Conservation (phyloP, 805 yeast genomes). For the Candida boleticola region DNA sequence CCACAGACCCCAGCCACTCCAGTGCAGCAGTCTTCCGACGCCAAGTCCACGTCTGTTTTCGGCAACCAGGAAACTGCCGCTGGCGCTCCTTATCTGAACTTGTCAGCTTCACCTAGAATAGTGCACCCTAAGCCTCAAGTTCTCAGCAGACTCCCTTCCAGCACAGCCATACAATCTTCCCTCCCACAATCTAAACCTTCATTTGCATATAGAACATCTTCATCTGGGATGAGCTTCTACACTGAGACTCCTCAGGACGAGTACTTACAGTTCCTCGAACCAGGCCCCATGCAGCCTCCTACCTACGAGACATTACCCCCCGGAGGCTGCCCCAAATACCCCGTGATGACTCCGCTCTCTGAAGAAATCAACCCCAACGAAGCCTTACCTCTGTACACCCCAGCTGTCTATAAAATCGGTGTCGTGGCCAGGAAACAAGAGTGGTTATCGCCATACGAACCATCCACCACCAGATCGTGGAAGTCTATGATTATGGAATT, state of each 20-base stretch:
- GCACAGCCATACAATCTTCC: not conserved
- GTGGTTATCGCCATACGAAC: constrained; percentile 75
- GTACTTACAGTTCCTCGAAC: constrained; percentile 33
- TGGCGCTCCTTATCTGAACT: not conserved
- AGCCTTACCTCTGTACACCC: constrained; percentile 59
- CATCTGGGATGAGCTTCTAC: too few species aligned
- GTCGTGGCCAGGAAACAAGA: constrained; percentile 65
- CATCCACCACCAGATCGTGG: constrained; percentile 71
- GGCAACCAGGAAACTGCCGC: not conserved
- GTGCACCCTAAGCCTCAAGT: constrained; percentile 1
- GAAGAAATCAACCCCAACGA: constrained; percentile 11
- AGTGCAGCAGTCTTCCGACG: not conserved
- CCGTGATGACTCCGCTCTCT: constrained; percentile 15
- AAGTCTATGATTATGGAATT: constrained; percentile 63
- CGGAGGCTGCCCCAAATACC: constrained; percentile 43
- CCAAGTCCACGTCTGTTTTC: not conserved
- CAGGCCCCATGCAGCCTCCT: constrained; percentile 39
- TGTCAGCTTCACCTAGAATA: not conserved
- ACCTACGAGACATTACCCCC: constrained; percentile 36
- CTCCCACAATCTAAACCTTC: not conserved
- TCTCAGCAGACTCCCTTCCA: too few species aligned
- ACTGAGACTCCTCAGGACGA: constrained; percentile 17
- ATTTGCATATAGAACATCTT: too few species aligned
- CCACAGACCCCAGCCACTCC: constrained; percentile 2
- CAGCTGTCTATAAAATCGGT: constrained; percentile 63